Evolutionary conservation across 1,284 basidiomycete species (phyloP).

Genomic region (Malassezia japonica): DNA sequence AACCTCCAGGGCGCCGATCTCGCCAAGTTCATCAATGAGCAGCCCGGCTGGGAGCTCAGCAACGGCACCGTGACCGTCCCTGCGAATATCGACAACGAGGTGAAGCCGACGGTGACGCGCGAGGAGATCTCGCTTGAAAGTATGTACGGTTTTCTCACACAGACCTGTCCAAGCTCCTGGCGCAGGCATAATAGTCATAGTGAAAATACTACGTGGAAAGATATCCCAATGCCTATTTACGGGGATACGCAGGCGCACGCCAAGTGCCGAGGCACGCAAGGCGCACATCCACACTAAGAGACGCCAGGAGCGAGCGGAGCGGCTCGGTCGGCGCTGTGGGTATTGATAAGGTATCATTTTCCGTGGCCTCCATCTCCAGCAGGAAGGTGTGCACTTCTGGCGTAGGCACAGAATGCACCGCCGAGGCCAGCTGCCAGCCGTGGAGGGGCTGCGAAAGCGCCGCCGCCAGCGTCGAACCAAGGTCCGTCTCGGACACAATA

Average conservation of each 20-base stretch:
- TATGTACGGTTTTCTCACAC: slow-evolving; percentile 53
- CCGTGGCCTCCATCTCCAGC: no score
- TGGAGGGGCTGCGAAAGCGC: no score
- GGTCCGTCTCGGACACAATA: no score
- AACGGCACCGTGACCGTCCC: slow-evolving; percentile 63
- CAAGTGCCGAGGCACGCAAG: not conserved
- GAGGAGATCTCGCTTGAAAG: slow-evolving; percentile 79
- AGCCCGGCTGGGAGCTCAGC: slow-evolving; percentile 67
- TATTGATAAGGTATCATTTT: not conserved
- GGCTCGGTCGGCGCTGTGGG: not conserved
- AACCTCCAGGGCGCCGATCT: slow-evolving; percentile 63
- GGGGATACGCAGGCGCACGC: not conserved
- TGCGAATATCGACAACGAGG: slow-evolving; percentile 59
- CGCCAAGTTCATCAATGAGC: slow-evolving; percentile 57
- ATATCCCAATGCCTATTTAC: not conserved
- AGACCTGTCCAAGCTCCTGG: not conserved
- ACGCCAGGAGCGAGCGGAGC: not conserved
- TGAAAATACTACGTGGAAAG: not conserved
- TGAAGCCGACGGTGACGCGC: slow-evolving; percentile 83
- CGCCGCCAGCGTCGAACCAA: no score
- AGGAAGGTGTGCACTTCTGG: no score
- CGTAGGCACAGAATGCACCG: no score
- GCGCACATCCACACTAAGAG: not conserved
- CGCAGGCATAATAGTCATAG: not conserved
- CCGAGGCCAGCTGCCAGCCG: no score